phyloP scores from a whole-genome alignment of 805 yeast genomes.

The Yarrowia yakushimensis region DNA sequence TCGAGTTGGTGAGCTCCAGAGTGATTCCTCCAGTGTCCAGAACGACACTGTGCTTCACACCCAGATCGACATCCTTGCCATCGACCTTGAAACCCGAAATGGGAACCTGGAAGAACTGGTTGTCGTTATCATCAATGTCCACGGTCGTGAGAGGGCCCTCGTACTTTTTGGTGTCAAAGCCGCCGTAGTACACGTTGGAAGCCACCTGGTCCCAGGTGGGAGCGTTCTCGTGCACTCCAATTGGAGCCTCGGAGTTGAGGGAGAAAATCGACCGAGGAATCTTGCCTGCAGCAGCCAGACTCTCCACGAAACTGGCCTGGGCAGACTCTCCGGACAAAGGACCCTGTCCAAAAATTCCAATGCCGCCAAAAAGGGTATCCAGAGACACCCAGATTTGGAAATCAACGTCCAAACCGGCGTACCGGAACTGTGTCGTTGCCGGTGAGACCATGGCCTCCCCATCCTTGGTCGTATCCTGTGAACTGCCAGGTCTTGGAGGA shows the following conservation, averaged over 20 bases:
- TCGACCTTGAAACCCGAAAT: background rate
- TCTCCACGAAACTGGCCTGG: background rate
- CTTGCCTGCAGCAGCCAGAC: background rate
- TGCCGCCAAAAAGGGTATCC: background rate
- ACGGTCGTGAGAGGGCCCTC: slow-evolving; percentile 1
- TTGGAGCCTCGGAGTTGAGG: background rate
- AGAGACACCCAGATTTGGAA: background rate
- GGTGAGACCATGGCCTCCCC: background rate
- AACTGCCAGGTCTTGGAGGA: background rate
- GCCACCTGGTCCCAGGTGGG: background rate
- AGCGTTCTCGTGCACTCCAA: background rate
- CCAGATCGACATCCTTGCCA: background rate
- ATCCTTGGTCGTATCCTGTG: background rate
- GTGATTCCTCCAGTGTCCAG: slow-evolving; percentile 3
- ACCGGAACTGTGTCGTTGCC: background rate
- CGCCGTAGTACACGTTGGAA: background rate
- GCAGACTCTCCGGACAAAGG: background rate
- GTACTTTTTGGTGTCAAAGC: background rate
- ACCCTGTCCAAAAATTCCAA: background rate
- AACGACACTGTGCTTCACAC: background rate
- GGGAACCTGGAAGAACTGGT: background rate
- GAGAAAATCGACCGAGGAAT: background rate
- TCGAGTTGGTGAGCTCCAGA: background rate
- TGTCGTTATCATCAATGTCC: background rate
- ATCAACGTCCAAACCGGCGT: background rate